Conservation (phyloP, 768 basidiomycete genomes). For the Suillus subalutaceus region DNA sequence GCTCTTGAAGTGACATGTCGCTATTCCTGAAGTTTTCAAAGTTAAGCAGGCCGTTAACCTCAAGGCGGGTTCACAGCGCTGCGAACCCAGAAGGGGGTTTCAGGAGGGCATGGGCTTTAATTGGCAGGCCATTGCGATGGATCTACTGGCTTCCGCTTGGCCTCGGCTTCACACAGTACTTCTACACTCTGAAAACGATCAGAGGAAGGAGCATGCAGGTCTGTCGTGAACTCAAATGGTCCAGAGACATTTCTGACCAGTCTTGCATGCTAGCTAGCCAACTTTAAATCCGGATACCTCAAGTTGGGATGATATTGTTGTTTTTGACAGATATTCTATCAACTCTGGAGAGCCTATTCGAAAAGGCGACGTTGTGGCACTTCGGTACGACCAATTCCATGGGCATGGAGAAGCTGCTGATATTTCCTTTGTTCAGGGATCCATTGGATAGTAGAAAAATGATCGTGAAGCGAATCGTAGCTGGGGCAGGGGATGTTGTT, state of each 20-base stretch:
- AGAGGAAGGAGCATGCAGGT: slow-evolving; percentile 80
- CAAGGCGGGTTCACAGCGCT: background rate
- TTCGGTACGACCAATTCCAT: slow-evolving; percentile 45
- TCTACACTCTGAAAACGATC: slow-evolving; percentile 55
- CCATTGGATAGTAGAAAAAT: slow-evolving; percentile 55
- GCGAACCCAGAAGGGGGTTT: background rate
- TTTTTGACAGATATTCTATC: slow-evolving; percentile 60
- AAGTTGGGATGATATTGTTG: slow-evolving; percentile 56
- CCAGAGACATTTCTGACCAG: background rate
- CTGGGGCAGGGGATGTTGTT: slow-evolving; percentile 62
- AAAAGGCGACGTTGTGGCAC: slow-evolving; percentile 67
- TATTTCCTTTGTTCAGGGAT: slow-evolving; percentile 44
- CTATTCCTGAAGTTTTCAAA: background rate
- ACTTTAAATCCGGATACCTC: slow-evolving; percentile 77
- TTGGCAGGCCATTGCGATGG: background rate
- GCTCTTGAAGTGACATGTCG: background rate
- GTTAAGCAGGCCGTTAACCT: background rate
- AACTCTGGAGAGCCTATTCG: slow-evolving; percentile 38
- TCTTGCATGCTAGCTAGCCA: slow-evolving; percentile 51
- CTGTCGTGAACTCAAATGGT: slow-evolving; percentile 15
- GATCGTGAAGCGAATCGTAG: slow-evolving; percentile 70
- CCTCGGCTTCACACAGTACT: slow-evolving; percentile 50
- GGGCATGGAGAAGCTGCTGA: background rate
- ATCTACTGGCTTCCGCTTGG: slow-evolving; percentile 60
- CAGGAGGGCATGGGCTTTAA: background rate